phyloP scores from a whole-genome alignment of 2,329 filamentous ascomycete genomes.

The Scedosporium dehoogii region DNA sequence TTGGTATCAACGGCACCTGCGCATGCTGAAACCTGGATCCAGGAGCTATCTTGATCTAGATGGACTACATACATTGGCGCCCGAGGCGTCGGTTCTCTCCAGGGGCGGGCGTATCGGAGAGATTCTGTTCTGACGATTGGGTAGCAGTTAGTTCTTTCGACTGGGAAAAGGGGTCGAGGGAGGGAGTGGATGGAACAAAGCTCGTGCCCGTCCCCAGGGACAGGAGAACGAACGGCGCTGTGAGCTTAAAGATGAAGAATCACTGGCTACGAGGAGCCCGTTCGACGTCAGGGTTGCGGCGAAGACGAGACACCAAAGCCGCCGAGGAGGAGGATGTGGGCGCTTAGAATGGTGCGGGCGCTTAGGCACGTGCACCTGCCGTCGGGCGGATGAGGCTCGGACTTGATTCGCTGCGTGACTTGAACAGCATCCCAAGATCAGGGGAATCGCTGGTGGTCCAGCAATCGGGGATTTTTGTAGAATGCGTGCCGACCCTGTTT shows the following conservation, averaged over 20 bases:
- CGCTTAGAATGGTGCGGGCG: conserved; percentile 3
- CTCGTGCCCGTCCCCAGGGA: neutral
- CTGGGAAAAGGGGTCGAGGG: neutral
- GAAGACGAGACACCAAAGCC: neutral
- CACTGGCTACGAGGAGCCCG: neutral
- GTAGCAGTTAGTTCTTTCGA: neutral
- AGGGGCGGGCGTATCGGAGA: neutral
- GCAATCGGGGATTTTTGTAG: neutral
- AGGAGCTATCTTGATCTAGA: neutral
- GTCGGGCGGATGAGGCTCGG: neutral
- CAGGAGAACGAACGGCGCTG: neutral
- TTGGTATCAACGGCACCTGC: neutral
- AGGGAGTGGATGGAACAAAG: neutral
- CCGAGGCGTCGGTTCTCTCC: neutral
- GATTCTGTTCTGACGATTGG: neutral
- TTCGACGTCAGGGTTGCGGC: neutral
- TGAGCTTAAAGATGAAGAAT: neutral
- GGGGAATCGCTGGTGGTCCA: neutral
- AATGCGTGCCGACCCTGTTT: too few relatives aligned
- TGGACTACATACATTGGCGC: neutral
- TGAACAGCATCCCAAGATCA: neutral
- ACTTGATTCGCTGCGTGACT: neutral
- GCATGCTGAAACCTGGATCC: neutral
- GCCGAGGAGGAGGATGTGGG: conserved; percentile 1
- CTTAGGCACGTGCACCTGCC: neutral